Conservation (phyloP, 768 basidiomycete species). For the Cystofilobasidium ferigula region DNA sequence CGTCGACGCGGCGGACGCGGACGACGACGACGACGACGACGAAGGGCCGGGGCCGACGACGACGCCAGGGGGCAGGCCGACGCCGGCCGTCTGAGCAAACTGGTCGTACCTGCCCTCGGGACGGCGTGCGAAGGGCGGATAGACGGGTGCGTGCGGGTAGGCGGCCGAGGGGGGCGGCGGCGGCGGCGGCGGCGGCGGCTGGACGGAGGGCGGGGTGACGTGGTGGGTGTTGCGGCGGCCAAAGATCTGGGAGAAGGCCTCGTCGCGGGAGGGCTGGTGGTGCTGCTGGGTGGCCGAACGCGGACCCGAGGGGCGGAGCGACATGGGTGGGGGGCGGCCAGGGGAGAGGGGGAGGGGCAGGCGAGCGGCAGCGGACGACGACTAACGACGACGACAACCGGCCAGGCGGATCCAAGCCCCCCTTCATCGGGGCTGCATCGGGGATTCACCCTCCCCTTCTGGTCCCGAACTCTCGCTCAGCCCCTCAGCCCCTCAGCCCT, state of each 20-base stretch:
- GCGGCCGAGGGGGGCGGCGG: background rate
- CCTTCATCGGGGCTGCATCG: too few species aligned
- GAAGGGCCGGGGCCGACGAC: too few species aligned
- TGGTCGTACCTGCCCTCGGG: slow-evolving; percentile 1
- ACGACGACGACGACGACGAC: too few species aligned
- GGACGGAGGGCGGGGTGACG: background rate
- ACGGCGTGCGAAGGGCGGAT: too few species aligned
- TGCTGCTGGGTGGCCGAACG: background rate
- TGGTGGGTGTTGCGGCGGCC: slow-evolving; percentile 24
- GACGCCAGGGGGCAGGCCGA: slow-evolving; percentile 2
- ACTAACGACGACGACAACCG: too few species aligned
- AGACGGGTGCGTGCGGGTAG: too few species aligned
- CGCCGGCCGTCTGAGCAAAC: slow-evolving; percentile 2
- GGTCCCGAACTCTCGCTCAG: background rate
- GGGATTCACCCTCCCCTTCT: too few species aligned
- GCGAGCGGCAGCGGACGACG: too few species aligned
- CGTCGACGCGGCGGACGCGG: too few species aligned
- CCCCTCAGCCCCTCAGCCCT: background rate
- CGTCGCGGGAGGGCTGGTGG: slow-evolving; percentile 15
- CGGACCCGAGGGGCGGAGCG: background rate
- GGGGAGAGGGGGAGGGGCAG: background rate
- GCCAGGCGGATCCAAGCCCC: too few species aligned
- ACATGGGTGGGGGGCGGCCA: background rate
- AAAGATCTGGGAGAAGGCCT: slow-evolving; percentile 27
- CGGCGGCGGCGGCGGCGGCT: background rate